phyloP scores from a whole-genome alignment of 345 rosid species.

The Ceriops decandra region DNA sequence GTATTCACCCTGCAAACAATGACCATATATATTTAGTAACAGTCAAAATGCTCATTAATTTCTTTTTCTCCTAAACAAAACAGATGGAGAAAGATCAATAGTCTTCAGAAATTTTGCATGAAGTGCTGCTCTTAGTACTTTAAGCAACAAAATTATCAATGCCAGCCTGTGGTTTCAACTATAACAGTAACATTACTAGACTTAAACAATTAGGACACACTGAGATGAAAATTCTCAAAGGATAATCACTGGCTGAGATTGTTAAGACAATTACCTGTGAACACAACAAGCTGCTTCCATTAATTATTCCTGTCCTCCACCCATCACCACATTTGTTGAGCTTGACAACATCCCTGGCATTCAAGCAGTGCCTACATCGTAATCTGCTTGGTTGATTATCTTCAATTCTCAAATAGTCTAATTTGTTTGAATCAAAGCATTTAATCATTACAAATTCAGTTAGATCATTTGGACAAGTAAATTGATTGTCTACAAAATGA shows the following conservation, averaged over 20 bases:
- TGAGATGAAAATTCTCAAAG: background rate
- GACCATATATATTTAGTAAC: background rate
- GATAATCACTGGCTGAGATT: conserved; percentile 1
- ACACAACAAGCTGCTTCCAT: conserved; percentile 50
- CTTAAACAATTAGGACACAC: background rate
- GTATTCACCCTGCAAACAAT: conserved; percentile 45
- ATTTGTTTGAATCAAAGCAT: conserved; percentile 32
- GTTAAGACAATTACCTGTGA: conserved; percentile 41
- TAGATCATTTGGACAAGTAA: conserved; percentile 55
- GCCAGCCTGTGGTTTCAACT: background rate
- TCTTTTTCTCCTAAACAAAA: background rate
- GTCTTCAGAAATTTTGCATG: background rate
- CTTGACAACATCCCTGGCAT: conserved; percentile 59
- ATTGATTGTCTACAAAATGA: conserved; percentile 31
- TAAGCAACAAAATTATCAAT: background rate
- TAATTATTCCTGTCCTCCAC: conserved; percentile 34
- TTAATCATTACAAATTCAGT: conserved; percentile 40
- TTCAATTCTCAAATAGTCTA: conserved; percentile 12
- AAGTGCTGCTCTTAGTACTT: background rate
- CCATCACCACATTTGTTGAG: conserved; percentile 63
- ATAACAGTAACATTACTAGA: background rate
- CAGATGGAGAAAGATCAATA: background rate
- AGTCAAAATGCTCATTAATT: background rate
- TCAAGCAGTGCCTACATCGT: conserved; percentile 49
- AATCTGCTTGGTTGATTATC: conserved; percentile 22